These are phyloP conservation scores for Bondarzewia mesenterica DNA, from an alignment of 1,284 basidiomycete species.

Conservation along the genomic window DNA sequence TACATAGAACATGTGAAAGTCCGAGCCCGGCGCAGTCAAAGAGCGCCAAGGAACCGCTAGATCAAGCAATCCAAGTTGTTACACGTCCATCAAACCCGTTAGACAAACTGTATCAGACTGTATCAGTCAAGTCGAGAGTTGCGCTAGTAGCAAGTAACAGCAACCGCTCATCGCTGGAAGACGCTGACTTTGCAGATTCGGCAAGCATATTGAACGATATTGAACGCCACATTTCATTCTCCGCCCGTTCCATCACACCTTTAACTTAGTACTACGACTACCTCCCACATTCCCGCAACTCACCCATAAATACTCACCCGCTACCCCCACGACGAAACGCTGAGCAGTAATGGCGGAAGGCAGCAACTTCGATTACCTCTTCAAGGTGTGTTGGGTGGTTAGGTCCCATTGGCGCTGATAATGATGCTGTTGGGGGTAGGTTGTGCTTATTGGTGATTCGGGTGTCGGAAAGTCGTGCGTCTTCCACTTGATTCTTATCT, in stretches of 20 bases:
- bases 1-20: too few relatives aligned
- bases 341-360: slow-evolving; percentile 64
- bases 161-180: too few relatives aligned
- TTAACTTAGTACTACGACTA: background rate
- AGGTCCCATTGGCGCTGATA: background rate
- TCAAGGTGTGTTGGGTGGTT: slow-evolving; percentile 61
- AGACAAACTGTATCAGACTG: too few relatives aligned
- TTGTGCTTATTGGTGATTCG: slow-evolving; percentile 97
- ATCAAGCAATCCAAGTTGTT: too few relatives aligned
- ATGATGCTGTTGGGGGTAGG: slow-evolving; percentile 42
- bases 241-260: background rate
- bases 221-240: slow-evolving; percentile 3
- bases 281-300: background rate
- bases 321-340: background rate
- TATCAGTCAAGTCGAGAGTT: too few relatives aligned
- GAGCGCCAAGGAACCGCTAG: too few relatives aligned
- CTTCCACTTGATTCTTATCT: slow-evolving; percentile 7
- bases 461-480: slow-evolving; percentile 97
- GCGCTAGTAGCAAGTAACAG: too few relatives aligned
- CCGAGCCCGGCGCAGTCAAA: too few relatives aligned
- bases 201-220: too few relatives aligned
- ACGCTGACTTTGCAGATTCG: too few relatives aligned
- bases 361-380: slow-evolving; percentile 90
- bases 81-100: too few relatives aligned
- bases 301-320: background rate